Evolutionary conservation across 2,329 filamentous ascomycete species (phyloP).

Genomic region (Talaromyces sp.): DNA sequence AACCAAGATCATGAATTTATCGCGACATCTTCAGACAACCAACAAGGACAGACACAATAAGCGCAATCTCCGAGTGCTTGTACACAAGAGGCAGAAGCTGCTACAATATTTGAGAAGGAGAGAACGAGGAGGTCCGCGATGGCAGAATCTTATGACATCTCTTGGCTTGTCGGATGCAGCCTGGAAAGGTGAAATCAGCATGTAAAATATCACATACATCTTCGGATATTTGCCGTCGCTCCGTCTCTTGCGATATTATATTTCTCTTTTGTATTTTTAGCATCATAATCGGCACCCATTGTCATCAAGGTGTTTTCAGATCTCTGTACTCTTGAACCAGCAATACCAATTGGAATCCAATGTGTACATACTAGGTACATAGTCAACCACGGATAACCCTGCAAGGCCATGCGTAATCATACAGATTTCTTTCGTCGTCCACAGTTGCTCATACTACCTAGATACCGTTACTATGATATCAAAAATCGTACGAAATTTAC

Average conservation of each 20-base stretch:
- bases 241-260: not conserved
- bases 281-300: not conserved
- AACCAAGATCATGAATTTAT: slow-evolving; percentile 80
- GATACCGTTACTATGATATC: too few relatives aligned
- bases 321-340: not conserved
- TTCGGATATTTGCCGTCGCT: too few relatives aligned
- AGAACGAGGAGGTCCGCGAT: slow-evolving; percentile 85
- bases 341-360: too few relatives aligned
- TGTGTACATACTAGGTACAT: too few relatives aligned
- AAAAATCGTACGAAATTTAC: too few relatives aligned
- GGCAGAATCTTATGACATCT: slow-evolving; percentile 77
- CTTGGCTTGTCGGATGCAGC: slow-evolving; percentile 82
- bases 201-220: slow-evolving; percentile 46
- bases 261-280: slow-evolving; percentile 7
- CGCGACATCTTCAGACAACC: slow-evolving; percentile 62
- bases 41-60: slow-evolving; percentile 93
- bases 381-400: too few relatives aligned
- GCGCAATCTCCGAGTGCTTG: slow-evolving; percentile 75
- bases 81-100: slow-evolving; percentile 85
- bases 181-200: slow-evolving; percentile 82
- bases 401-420: too few relatives aligned
- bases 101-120: slow-evolving; percentile 80
- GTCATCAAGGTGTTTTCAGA: not conserved
- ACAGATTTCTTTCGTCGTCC: too few relatives aligned
- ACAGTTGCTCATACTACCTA: too few relatives aligned